These are phyloP conservation scores for Sicyos baderoa DNA, from an alignment of 306 rosid species.

Conservation along the genomic window DNA sequence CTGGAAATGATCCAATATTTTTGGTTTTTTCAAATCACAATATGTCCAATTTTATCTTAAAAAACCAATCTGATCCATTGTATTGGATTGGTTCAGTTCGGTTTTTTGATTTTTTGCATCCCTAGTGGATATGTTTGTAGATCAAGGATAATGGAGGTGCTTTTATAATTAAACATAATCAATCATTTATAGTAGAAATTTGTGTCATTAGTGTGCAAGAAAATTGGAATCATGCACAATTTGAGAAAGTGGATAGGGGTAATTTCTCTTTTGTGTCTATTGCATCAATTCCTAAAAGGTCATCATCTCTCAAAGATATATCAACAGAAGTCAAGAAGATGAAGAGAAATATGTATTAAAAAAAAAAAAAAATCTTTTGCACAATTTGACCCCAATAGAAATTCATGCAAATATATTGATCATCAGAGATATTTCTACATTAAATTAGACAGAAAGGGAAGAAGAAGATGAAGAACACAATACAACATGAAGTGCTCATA, in stretches of 20 bases:
- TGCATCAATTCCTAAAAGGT: conserved; percentile 20
- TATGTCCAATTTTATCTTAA: no score
- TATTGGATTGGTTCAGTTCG: no score
- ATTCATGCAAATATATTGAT: not conserved
- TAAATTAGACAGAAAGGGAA: not conserved
- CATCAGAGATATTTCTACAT: conserved; percentile 6
- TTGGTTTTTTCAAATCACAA: no score
- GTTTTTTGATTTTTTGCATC: no score
- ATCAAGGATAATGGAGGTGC: not conserved
- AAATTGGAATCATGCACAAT: not conserved
- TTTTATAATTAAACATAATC: not conserved
- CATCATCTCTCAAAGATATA: not conserved
- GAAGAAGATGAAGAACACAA: not conserved
- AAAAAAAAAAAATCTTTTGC: not conserved
- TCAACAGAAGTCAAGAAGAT: not conserved
- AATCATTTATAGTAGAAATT: not conserved
- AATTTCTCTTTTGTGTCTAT: not conserved
- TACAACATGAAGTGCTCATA: not conserved
- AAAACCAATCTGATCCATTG: no score
- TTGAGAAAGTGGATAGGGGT: not conserved
- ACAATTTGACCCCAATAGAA: not conserved
- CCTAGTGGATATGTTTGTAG: no score
- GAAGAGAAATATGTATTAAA: not conserved
- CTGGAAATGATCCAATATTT: no score
- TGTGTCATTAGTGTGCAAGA: conserved; percentile 4